phyloP scores from a whole-genome alignment of 305 asterid genomes.

The Solanum chacoense region DNA sequence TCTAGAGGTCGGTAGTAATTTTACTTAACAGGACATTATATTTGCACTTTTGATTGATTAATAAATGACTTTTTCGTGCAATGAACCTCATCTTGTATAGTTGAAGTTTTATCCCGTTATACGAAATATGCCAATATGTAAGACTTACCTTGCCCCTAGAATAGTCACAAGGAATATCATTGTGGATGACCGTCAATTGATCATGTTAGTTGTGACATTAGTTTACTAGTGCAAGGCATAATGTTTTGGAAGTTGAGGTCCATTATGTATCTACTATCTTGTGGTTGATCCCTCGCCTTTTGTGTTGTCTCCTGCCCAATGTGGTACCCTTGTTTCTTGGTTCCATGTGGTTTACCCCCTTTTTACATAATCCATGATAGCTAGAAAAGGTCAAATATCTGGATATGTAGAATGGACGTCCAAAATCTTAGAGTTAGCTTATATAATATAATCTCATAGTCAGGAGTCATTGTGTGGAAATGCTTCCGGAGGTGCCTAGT shows the following conservation, averaged over 20 bases:
- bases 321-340: background rate
- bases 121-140: too few species aligned
- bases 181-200: too few species aligned
- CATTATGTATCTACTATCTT: background rate
- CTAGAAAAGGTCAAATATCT: background rate
- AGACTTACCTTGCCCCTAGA: background rate
- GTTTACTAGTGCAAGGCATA: too few species aligned
- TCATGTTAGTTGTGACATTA: too few species aligned
- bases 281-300: background rate
- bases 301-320: background rate
- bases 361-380: background rate
- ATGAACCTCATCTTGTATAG: too few species aligned
- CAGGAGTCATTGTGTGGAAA: too few species aligned
- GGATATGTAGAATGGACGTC: background rate
- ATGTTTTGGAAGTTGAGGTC: background rate
- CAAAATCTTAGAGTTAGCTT: background rate
- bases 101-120: too few species aligned
- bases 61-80: too few species aligned
- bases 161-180: too few species aligned
- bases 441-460: too few species aligned
- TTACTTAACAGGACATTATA: background rate
- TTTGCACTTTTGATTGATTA: too few species aligned
- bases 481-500: too few species aligned
- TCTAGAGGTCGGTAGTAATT: constrained; percentile 31
- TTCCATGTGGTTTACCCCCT: background rate